Conservation (phyloP, 2,329 filamentous ascomycete genomes). For the Xylariales sp. region DNA sequence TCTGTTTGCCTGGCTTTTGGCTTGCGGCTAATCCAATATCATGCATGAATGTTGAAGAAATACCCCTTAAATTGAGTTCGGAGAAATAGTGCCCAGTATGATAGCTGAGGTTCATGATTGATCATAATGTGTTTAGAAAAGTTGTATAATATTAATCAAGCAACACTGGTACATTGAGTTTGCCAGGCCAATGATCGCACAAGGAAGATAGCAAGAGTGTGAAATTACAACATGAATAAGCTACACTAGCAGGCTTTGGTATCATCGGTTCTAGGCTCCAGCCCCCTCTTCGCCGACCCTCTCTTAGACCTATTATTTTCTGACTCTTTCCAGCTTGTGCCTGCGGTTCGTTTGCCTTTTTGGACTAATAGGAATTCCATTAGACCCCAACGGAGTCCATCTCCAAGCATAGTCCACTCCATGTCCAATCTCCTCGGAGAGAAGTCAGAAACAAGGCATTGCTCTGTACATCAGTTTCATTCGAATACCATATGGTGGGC, state of each 20-base stretch:
- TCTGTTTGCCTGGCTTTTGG: conserved; percentile 5
- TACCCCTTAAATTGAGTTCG: not conserved
- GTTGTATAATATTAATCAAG: not conserved
- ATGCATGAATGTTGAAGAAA: not conserved
- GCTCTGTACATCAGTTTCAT: conserved; percentile 11
- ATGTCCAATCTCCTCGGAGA: not conserved
- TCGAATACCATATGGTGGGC: not conserved
- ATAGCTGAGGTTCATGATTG: not conserved
- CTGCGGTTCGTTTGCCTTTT: not conserved
- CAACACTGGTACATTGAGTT: not conserved
- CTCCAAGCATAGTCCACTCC: conserved; percentile 9
- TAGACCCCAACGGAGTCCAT: conserved; percentile 16
- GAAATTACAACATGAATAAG: conserved; percentile 37
- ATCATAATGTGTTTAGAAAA: not conserved
- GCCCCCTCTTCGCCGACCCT: conserved; percentile 13
- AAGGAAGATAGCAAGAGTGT: conserved; percentile 18
- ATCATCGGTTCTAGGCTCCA: conserved; percentile 40
- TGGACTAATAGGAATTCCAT: conserved; percentile 11
- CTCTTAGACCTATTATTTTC: not conserved
- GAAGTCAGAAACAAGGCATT: conserved; percentile 1
- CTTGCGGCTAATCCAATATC: conserved; percentile 4
- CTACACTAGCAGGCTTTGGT: conserved; percentile 39
- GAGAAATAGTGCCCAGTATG: not conserved
- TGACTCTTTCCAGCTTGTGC: not conserved
- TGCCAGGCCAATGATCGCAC: not conserved